Conservation (phyloP, 2,329 filamentous ascomycete species). For the Fusarium multiceps region DNA sequence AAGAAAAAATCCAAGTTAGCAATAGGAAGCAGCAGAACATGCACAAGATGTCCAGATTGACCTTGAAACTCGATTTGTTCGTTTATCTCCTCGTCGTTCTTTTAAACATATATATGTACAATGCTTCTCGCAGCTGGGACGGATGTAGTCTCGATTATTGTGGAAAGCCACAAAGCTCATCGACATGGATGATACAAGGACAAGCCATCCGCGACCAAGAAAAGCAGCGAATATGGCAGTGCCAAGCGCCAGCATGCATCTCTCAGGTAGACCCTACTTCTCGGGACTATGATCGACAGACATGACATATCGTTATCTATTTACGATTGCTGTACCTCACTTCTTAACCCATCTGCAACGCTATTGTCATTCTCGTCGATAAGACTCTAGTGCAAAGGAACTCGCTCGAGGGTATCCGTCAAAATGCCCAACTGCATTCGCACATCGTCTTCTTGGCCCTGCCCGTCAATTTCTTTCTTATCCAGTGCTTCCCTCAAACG, state of each 20-base stretch:
- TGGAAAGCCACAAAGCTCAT: neutral
- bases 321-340: conserved; percentile 12
- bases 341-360: conserved; percentile 16
- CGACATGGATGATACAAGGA: neutral
- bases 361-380: neutral
- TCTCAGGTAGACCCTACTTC: no score
- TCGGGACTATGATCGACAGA: neutral
- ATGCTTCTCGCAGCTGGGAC: neutral
- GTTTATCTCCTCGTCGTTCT: neutral
- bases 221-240: neutral
- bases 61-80: neutral
- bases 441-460: conserved; percentile 46
- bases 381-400: conserved; percentile 53
- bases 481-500: conserved; percentile 49
- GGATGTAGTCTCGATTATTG: neutral
- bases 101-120: neutral
- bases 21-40: neutral
- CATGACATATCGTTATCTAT: conserved; percentile 1
- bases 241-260: neutral
- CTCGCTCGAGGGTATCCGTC: conserved; percentile 55
- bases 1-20: neutral
- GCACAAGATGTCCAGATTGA: neutral
- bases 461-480: conserved; percentile 49
- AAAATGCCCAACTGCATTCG: conserved; percentile 57
- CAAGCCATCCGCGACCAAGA: neutral